Evolutionary conservation across 192 early-diverging fungal genomes (phyloP), one percentile per base, ranked within the genome.

Genomic region (Linnemannia exigua): DNA sequence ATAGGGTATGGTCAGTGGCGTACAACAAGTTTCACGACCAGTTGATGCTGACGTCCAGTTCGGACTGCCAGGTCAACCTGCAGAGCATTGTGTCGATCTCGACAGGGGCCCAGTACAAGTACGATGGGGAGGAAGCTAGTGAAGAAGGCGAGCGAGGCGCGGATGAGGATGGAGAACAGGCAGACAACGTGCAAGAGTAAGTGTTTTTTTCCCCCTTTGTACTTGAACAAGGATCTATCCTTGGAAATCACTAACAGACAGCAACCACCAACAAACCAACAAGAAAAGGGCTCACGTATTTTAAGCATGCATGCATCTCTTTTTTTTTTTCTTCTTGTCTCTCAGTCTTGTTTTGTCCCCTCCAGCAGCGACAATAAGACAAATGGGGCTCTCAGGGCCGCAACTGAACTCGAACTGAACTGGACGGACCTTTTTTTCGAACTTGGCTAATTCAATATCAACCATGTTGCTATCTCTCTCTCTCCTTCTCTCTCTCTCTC

Each of bases 11-110:
- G 93, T 89, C 90, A 7, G 94, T 98, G 16, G 90, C 90, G 12
- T 98, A 94, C 87, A 99, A 99, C 88, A 90, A 91, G 48, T 95
- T 93, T 81, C 96, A 99, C 82, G 98, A 99, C 87, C 98, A 99
- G 88, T 87, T 99, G 20, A 84, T 99, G 25, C 89, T 99, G 38
- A 92, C 95, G 0, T 95, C 96, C 0, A 91, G 96, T 63, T 95
- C 95, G 0, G 98, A 99, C 80, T 96, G 95, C 68, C 89, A 92
- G 70, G 98, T 99, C 5, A 96, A 96, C 77, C 87, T 99, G 33
- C 93, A 98, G 51, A 96, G 94, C 79, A 91, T 94, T 1, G 94
- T 98, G 12, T 97, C 95, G 0, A 93, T 96, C 8, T 98, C 97
- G 4, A 97, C 96, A 22, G 95, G 95, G 0, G 91, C 93, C 0